Base-by-base conservation (phyloP, 192 early-diverging fungal species). In the Gaertneriomyces semiglobifer region DNA sequence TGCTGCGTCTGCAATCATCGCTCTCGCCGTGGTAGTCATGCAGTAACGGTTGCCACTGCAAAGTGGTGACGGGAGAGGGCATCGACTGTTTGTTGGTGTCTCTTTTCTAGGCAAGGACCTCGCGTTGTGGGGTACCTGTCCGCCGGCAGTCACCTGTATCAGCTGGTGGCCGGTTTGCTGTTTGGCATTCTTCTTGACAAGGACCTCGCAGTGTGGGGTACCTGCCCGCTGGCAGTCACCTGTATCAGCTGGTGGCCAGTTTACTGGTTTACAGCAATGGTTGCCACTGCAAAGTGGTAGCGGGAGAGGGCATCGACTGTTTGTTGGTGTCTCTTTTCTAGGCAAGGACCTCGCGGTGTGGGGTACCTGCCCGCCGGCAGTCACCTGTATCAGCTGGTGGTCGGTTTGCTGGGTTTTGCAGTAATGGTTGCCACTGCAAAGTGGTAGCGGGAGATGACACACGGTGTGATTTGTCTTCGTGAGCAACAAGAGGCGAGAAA, bases 11-110 rank as follows among this genome's bases (percentile, higher is more conserved):
- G 25, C 25, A 33, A 33, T 33, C 25, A 33, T 33, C 25, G 25
- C 25, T 33, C 25, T 33, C 25, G 25, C 25, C 25, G 25, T 33
- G 25, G 25, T 33, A 1, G 25, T 33, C 25, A 33, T 33, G 25
- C 48, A 50, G 48, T 50, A 50, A 50, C 1, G 48, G 48, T 50
- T 50, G 48, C 48, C 18, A 50, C 48, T 50, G 48, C 48, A 50
- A 50, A 50, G 48, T 50, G 48, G 48, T 50, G 18, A n/a, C 48
- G 48, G 48, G 48, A 50, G 48, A 50, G 48, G 48, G 48, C 48
- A 50, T 50, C 48, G 48, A 50, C 48, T 12, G 48, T 50, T 50
- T 50, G 48, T 50, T 50, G 48, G 48, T 50, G 48, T n/a, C 48
- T 50, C 48, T 50, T 2, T 50, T 50, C 48, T 50, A n/a, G 48